Percentiles rank a stretch among this genome's conserved stretches.
Evolutionary conservation across 768 basidiomycete genomes (phyloP).

Genomic region (Agrocybe pediades): DNA sequence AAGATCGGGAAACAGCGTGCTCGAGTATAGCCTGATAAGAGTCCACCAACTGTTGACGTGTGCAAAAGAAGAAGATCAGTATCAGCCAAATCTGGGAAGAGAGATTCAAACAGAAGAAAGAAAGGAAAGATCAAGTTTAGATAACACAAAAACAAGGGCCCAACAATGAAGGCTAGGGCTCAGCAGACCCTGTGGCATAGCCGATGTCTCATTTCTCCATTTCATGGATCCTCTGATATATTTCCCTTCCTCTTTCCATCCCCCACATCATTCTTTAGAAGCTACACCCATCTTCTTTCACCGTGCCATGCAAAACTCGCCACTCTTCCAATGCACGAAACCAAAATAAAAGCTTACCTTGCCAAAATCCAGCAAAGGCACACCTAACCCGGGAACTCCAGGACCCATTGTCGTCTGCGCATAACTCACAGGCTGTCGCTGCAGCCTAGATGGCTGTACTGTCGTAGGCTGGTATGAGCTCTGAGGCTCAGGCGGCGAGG

Average conservation of each 20-base stretch:
- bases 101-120: neutral
- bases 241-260: neutral
- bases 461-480: neutral
- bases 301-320: neutral
- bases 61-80: neutral
- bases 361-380: conserved; percentile 9
- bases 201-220: neutral
- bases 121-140: neutral
- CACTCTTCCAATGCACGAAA: neutral
- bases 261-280: too few relatives aligned
- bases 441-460: neutral
- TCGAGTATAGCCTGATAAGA: conserved; percentile 35
- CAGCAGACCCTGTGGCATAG: neutral
- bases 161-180: neutral
- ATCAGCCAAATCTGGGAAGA: neutral
- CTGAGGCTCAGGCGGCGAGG: conserved; percentile 6
- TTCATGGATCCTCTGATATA: neutral
- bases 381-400: neutral
- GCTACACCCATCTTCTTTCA: too few relatives aligned
- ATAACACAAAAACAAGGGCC: neutral
- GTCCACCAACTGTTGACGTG: conserved; percentile 18
- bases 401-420: neutral
- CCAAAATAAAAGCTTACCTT: conserved; percentile 10
- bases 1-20: conserved; percentile 5
- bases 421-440: neutral